phyloP scores from a whole-genome alignment of 2,329 filamentous ascomycete species.

The Harringtonia lauricola region DNA sequence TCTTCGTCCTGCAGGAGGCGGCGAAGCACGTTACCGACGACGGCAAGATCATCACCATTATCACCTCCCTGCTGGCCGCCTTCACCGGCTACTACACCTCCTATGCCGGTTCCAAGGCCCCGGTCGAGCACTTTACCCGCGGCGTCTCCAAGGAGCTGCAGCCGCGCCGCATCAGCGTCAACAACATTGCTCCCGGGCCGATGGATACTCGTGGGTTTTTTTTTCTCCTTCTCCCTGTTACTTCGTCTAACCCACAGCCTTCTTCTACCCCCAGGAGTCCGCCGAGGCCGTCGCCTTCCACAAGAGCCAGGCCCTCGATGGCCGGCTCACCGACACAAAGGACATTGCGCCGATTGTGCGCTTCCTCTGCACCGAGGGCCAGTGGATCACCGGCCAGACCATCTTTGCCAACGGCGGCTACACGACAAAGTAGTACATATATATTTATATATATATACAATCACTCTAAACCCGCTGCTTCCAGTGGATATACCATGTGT shows the following conservation, averaged over 20 bases:
- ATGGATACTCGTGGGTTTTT: conserved; percentile 27
- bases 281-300: conserved; percentile 30
- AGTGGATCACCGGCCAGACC: conserved; percentile 34
- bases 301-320: conserved; percentile 30
- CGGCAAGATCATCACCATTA: conserved; percentile 35
- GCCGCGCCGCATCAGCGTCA: conserved; percentile 21
- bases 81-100: conserved; percentile 33
- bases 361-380: conserved; percentile 31
- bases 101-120: conserved; percentile 30
- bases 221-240: neutral
- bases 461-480: too few relatives aligned
- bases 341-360: conserved; percentile 34
- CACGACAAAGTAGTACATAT: too few relatives aligned
- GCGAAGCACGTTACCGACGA: conserved; percentile 29
- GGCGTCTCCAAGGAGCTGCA: conserved; percentile 23
- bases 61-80: conserved; percentile 32
- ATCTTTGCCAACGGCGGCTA: conserved; percentile 37
- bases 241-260: conserved; percentile 18
- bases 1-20: conserved; percentile 32
- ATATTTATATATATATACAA: too few relatives aligned
- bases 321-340: conserved; percentile 27
- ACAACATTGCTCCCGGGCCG: conserved; percentile 24
- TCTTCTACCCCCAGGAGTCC: conserved; percentile 32
- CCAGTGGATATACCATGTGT: conserved; percentile 15
- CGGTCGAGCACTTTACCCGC: conserved; percentile 27